Evolutionary conservation across 805 yeast genomes (phyloP).

Genomic region (Hanseniaspora lachancei): DNA sequence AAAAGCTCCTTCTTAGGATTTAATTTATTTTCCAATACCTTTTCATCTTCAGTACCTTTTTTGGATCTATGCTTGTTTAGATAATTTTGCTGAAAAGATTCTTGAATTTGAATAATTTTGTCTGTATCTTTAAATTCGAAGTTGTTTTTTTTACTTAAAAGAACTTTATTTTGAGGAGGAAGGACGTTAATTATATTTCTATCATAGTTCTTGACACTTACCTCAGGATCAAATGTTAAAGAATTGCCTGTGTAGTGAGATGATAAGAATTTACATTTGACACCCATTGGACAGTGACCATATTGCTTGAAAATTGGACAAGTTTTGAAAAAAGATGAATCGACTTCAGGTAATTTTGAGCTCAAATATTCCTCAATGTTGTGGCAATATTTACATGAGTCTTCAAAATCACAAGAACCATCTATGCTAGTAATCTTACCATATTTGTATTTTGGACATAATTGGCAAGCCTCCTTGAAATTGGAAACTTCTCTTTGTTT

Average conservation of each 20-base stretch:
- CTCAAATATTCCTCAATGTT: conserved; percentile 52
- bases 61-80: conserved; percentile 21
- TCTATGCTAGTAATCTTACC: conserved; percentile 26
- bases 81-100: conserved; percentile 36
- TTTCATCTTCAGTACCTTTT: conserved; percentile 21
- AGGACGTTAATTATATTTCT: conserved; percentile 57
- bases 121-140: conserved; percentile 48
- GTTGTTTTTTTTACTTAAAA: conserved; percentile 35
- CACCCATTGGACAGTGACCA: conserved; percentile 86
- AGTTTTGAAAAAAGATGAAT: conserved; percentile 32
- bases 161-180: conserved; percentile 29
- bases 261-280: conserved; percentile 81
- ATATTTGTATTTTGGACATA: conserved; percentile 40
- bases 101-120: conserved; percentile 48
- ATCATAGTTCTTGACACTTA: conserved; percentile 18
- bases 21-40: conserved; percentile 16
- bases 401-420: conserved; percentile 60
- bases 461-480: conserved; percentile 44
- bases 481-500: conserved; percentile 68
- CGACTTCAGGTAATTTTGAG: conserved; percentile 57
- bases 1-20: conserved; percentile 24
- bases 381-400: conserved; percentile 69
- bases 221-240: conserved; percentile 31
- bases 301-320: conserved; percentile 77
- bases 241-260: conserved; percentile 48